These are phyloP conservation scores for Tolypocladium tundrense DNA, from an alignment of 2,329 filamentous ascomycete genomes.

Conservation along the genomic window DNA sequence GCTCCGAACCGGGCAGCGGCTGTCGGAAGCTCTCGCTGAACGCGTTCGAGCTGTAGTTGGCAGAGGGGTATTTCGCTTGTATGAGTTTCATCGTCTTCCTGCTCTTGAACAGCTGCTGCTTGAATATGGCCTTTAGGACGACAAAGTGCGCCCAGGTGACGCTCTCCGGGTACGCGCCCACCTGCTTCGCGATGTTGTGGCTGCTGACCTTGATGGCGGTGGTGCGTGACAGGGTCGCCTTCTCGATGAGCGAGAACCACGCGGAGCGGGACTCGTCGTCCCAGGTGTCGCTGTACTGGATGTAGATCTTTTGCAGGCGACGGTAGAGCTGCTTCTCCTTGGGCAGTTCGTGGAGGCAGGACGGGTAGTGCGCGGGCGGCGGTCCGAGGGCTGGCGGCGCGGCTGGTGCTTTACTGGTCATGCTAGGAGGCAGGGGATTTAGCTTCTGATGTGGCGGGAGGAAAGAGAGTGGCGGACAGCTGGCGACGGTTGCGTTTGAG, in stretches of 20 bases:
- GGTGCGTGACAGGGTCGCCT: conserved; percentile 1
- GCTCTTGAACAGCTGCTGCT: conserved; percentile 1
- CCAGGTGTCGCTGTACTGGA: background rate
- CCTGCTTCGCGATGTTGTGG: background rate
- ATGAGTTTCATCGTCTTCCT: background rate
- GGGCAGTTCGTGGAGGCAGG: background rate
- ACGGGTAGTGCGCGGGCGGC: background rate
- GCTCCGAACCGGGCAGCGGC: background rate
- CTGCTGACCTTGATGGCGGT: conserved; percentile 4
- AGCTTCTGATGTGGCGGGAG: background rate
- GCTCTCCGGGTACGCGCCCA: background rate
- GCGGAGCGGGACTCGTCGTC: background rate
- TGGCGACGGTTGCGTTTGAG: background rate
- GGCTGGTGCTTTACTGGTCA: background rate
- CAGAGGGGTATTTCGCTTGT: conserved; percentile 1
- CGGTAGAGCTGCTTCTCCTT: conserved; percentile 1
- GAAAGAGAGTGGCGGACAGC: background rate
- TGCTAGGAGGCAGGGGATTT: background rate
- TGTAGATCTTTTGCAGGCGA: background rate
- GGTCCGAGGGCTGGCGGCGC: background rate
- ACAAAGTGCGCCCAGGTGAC: conserved; percentile 6
- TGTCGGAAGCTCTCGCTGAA: background rate
- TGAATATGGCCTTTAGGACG: conserved; percentile 3
- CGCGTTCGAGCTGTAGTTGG: background rate
- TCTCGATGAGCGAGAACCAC: conserved; percentile 4